Base-by-base conservation (phyloP, 2,329 filamentous ascomycete genomes). In the Talaromyces sp. region DNA sequence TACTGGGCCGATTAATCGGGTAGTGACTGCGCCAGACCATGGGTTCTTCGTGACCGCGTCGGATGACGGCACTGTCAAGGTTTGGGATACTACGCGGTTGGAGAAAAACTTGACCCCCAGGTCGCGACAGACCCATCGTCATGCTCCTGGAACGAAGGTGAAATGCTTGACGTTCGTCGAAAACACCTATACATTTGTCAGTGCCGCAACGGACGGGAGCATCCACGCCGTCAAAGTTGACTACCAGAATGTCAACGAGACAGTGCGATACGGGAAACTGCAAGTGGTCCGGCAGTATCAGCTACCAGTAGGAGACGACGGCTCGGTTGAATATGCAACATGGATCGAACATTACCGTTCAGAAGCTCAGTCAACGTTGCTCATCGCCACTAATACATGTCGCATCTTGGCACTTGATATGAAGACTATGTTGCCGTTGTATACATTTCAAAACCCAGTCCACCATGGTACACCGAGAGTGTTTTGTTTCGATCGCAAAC, bases 11-110 rank as follows among this genome's bases (percentile, higher is more conserved):
- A 84, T 97, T 63, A 96, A 89, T 67, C 85, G 92, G 9, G 84
- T 97, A 10, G 80, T 89, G 2, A 84, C 91, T 7, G 87, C 94
- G 1, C 91, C 93, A 0, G 94, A 99, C 68, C 93, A 99, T 70
- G 78, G 87, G 4, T 99, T 99, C 75, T 99, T 99, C 73, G 82
- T 97, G 58, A 97, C 94, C 0, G 93, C 87, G 6, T 93, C 92
- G 9, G 90, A 96, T 67, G 94, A 99, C 72, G 90, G 94, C 2
- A 85, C 84, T 6, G 89, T 97, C 58, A 96, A 90, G 68, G 82
- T 99, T 5, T 99, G 94, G 94, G 94, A 99, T 74, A 88, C 91
- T 25, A 86, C 86, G 25, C 84, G 94, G 22, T 80, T 99, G 6
- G 94, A 99, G 74, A 88, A 91, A 45, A 97, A 97, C 69, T 85